Base-by-base conservation (phyloP, 768 basidiomycete species). In the Rubroboletus pulcherrimus region DNA sequence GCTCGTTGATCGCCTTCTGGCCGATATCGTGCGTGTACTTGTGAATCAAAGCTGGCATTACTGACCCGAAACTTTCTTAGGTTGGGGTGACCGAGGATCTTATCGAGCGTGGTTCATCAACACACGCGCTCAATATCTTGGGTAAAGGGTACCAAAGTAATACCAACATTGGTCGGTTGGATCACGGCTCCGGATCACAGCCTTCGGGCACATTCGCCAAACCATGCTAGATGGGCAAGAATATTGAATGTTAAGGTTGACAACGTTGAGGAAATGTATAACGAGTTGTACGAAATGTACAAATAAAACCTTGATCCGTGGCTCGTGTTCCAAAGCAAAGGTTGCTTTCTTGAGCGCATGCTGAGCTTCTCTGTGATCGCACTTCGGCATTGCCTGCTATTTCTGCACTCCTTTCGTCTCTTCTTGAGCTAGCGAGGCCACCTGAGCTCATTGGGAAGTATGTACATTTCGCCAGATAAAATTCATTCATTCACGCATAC, bases 121-220 rank as follows among this genome's bases (percentile, higher is more conserved):
- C 70, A 24, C 84, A 87, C 55, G 78, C 79, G 0, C 74, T 90
- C n/a, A 74, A 73, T 56, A 64, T 71, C 2, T 66, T 81, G 54
- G 70, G 77, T 44, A 54, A 63, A 45, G 53, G 70, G 56, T 58
- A 58, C 62, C 65, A 58, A 58, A 65, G 51, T 53, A 59, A 35
- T 62, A 65, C 60, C 69, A 73, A 14, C 71, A 73, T 40, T 38
- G 59, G 84, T 79, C 39, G 73, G 71, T 60, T 87, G 53, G 77
- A 82, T 29, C 58, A 73, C 44, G 81, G 77, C 0, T 77, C 79
- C 2, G 81, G 76, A 8, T 76, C 75, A 33, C 59, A 71, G 53
- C 64, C 75, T 38, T 81, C 77, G 45, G 86, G 87, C 12, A 89
- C 89, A 4, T 90, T 81, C 65, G 78, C 87, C 46, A 87, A 83